Percentiles rank a stretch among this genome's conserved stretches.
Conservation (phyloP, 2,329 filamentous ascomycete species). For the Monosporascus sp. region DNA sequence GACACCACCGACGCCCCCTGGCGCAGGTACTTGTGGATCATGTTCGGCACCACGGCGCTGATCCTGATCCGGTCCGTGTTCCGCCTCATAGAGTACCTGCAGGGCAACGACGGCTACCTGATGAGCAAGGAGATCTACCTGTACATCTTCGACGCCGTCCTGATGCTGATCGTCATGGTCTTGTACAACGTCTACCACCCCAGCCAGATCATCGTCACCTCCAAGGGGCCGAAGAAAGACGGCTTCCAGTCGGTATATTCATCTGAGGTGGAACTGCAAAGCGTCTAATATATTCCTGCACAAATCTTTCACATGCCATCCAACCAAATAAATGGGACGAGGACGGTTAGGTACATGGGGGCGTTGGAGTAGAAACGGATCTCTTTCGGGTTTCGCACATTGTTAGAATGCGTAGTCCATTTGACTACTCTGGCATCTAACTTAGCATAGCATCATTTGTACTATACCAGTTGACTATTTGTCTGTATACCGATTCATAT, state of each 20-base stretch:
- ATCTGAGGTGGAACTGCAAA: background rate
- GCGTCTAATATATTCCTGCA: background rate
- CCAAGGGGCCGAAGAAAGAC: background rate
- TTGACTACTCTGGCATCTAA: too few species aligned
- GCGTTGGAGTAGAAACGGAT: too few species aligned
- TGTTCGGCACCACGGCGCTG: slow-evolving; percentile 22
- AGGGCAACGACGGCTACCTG: slow-evolving; percentile 39
- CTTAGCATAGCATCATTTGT: too few species aligned
- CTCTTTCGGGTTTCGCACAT: too few species aligned
- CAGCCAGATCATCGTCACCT: slow-evolving; percentile 4
- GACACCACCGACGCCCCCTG: slow-evolving; percentile 12
- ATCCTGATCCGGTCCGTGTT: slow-evolving; percentile 46
- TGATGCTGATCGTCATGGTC: slow-evolving; percentile 9
- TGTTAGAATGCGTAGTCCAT: too few species aligned
- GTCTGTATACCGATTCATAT: too few species aligned
- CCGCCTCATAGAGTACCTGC: slow-evolving; percentile 42
- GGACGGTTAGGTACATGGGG: too few species aligned
- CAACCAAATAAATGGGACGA: too few species aligned
- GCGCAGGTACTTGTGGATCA: slow-evolving; percentile 5
- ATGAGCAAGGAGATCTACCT: slow-evolving; percentile 38
- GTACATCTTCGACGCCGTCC: slow-evolving; percentile 37
- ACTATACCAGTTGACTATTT: too few species aligned
- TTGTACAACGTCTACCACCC: slow-evolving; percentile 12
- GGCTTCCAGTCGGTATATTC: background rate
- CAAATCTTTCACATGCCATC: too few species aligned